These are phyloP conservation scores for Agapanthus africanus DNA, from an alignment of 106 monocot genomes.

Conservation along the genomic window DNA sequence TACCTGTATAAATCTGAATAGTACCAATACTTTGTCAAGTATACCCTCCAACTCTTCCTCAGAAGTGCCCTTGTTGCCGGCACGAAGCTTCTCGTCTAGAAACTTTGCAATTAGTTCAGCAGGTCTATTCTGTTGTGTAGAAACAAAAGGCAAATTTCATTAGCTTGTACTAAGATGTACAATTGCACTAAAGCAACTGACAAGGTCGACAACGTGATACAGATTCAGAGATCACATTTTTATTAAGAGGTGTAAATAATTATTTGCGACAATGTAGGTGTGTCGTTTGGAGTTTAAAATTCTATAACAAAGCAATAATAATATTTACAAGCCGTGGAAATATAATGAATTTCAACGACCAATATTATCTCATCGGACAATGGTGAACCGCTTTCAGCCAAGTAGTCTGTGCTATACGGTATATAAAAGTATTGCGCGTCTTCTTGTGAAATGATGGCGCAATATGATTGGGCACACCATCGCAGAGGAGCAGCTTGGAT, in stretches of 20 bases:
- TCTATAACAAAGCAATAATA: neutral
- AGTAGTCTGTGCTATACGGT: too few species aligned
- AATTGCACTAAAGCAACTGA: neutral
- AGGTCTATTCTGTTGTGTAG: constrained; percentile 66
- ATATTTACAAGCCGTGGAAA: neutral
- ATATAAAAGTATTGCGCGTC: too few species aligned
- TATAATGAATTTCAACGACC: too few species aligned
- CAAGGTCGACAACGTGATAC: neutral
- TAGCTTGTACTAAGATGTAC: neutral
- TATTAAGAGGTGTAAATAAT: neutral
- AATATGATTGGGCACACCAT: too few species aligned
- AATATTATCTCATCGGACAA: too few species aligned
- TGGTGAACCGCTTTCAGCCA: too few species aligned
- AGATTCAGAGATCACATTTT: neutral
- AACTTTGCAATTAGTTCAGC: constrained; percentile 98
- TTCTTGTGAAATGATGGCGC: too few species aligned
- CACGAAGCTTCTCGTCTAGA: constrained; percentile 98
- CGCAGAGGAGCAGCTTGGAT: too few species aligned
- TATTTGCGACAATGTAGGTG: neutral
- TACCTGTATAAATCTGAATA: constrained; percentile 99
- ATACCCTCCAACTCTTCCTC: constrained; percentile 98
- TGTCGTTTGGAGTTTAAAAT: neutral
- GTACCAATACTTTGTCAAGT: constrained; percentile 95
- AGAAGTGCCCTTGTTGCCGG: constrained; percentile 98
- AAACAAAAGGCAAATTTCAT: neutral